Evolutionary conservation across 208 protist species (phyloP), one percentile per base, ranked within the genome.

Genomic region (Leishmania arabica): DNA sequence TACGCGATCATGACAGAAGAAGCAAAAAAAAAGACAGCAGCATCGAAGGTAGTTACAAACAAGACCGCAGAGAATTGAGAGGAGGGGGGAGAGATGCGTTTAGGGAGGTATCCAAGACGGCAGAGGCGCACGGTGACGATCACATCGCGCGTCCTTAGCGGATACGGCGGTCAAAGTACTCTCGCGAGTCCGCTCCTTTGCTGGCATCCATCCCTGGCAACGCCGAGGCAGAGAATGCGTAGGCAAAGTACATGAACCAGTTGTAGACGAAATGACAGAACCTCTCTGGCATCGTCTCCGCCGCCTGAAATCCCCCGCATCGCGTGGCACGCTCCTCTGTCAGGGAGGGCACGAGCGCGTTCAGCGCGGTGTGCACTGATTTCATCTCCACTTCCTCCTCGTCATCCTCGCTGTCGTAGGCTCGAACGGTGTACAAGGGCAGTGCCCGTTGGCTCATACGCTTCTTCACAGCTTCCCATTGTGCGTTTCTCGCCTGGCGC

Each of bases 191-290:
- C 0, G 37, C 74, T 0, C 76, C 81, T 58, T 85, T 85, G 3
- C 40, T 34, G 40, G 72, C 47, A 42, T 84, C 47, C 49, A 83
- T 60, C 5, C 78, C 71, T 15, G 75, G 75, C 40, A 78, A 58
- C 62, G 83, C 51, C 40, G 75, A 75, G 34, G 75, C 58, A 31
- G 90, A 87, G 8, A 89, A 5, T 27, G 87, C 72, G 77, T 88
- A 82, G 31, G 87, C 56, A 37, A 88, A 49, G 72, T 78, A 93
- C 77, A 89, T 85, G 34, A 76, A 73, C 84, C 83, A 90, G 71
- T 93, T 91, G 80, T 90, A 93, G 6, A 88, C 19, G 5, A 79
- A 87, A 64, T 90, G 90, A 75, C 75, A 86, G 21, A 89, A 27
- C 37, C 78, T 71, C 74, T 86, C 71, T 31, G 73, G 70, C 19